Conservation (phyloP, 148 eudicot species). For the Arbutus unedo region DNA sequence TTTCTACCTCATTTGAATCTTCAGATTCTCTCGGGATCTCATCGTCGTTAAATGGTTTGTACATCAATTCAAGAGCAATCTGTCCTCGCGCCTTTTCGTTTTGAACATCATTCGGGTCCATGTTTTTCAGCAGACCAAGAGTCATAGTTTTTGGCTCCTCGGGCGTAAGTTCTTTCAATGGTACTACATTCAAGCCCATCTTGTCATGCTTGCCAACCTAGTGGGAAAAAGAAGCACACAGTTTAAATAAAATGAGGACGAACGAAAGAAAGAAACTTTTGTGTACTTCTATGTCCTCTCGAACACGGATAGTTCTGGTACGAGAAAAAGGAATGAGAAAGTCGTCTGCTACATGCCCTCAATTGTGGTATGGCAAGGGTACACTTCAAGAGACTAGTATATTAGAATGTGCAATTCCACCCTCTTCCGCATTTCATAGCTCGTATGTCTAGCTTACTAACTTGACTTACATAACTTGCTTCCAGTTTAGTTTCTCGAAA, state of each 20-base stretch:
- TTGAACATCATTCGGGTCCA: conserved; percentile 61
- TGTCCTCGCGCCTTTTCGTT: conserved; percentile 82
- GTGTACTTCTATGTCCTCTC: neutral
- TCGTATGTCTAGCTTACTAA: neutral
- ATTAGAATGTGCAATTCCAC: neutral
- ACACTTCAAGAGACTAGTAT: neutral
- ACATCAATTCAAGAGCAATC: conserved; percentile 53
- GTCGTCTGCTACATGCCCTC: neutral
- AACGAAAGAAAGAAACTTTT: neutral
- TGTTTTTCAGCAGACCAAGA: conserved; percentile 64
- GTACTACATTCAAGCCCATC: conserved; percentile 72
- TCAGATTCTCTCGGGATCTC: conserved; percentile 44
- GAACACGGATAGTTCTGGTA: neutral
- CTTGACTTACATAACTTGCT: neutral
- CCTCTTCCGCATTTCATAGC: neutral
- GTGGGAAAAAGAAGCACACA: conserved; percentile 2
- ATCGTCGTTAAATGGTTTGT: conserved; percentile 65
- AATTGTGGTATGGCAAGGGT: neutral
- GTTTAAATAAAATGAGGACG: neutral
- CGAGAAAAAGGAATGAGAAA: neutral
- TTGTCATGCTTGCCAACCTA: conserved; percentile 84
- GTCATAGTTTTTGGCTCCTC: conserved; percentile 65
- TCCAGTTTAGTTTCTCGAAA: neutral
- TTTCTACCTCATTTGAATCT: conserved; percentile 45
- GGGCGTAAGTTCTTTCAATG: conserved; percentile 63